These are phyloP conservation scores for Penicillium corylophilum DNA, from an alignment of 2,329 filamentous ascomycete species.

Conservation along the genomic window DNA sequence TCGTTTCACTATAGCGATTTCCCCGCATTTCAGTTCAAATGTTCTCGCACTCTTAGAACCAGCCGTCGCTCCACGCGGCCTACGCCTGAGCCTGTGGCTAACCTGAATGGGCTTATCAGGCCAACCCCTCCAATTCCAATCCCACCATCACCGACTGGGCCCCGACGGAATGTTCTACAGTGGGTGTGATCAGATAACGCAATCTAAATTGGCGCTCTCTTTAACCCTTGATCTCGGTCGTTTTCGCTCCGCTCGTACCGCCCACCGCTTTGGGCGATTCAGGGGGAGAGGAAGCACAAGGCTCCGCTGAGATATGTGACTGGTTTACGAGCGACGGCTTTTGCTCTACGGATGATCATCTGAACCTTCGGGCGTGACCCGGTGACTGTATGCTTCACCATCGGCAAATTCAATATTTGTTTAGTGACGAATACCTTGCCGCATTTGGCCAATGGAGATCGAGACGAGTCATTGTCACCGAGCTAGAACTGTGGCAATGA, in stretches of 20 bases:
- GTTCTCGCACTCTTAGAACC: neutral
- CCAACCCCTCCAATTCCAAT: neutral
- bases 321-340: neutral
- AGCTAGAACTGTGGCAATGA: neutral
- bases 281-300: neutral
- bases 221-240: neutral
- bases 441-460: neutral
- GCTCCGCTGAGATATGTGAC: neutral
- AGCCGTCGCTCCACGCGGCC: neutral
- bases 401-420: no score
- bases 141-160: no score
- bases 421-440: neutral
- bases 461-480: no score
- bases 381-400: no score
- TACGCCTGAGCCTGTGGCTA: no score
- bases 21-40: no score
- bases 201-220: no score
- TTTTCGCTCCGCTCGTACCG: constrained; percentile 3
- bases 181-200: no score
- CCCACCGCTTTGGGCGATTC: neutral
- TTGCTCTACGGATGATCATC: neutral
- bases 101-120: neutral
- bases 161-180: no score
- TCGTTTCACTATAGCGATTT: no score
- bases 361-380: no score